These are phyloP conservation scores for Wickerhamiella bombiphila DNA, from an alignment of 805 yeast species.

Conservation along the genomic window DNA sequence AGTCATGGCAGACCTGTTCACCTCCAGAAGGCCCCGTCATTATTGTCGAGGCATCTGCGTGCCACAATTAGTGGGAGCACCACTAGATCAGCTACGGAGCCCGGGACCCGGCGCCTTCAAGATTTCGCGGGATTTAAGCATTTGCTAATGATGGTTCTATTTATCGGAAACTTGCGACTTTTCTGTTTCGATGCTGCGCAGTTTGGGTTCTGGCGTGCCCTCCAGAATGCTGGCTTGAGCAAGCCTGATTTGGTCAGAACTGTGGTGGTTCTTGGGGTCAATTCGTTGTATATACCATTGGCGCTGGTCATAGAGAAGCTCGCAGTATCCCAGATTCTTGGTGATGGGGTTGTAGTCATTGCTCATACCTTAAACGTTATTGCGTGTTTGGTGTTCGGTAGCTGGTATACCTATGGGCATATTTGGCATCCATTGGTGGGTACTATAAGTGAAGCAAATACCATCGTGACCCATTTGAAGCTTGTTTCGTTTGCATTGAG, in stretches of 20 bases:
- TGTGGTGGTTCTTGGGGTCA: conserved; percentile 18
- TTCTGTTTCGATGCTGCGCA: conserved; percentile 26
- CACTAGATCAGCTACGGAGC: not conserved
- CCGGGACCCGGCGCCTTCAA: conserved; percentile 5
- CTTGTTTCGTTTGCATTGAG: conserved; percentile 31
- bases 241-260: conserved; percentile 21
- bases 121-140: conserved; percentile 27
- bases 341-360: not conserved
- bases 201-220: conserved; percentile 25
- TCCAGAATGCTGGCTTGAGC: conserved; percentile 22
- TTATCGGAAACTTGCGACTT: conserved; percentile 28
- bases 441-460: conserved; percentile 28
- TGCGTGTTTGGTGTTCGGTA: conserved; percentile 8
- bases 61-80: too few relatives aligned
- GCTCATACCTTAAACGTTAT: conserved; percentile 24
- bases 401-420: conserved; percentile 17
- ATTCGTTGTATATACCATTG: conserved; percentile 25
- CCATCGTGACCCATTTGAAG: conserved; percentile 29
- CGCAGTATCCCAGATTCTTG: conserved; percentile 15
- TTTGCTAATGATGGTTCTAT: conserved; percentile 26
- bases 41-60: conserved; percentile 10
- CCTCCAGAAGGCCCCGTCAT: conserved; percentile 11
- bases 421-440: conserved; percentile 32
- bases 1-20: conserved; percentile 16
- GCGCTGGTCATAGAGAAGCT: conserved; percentile 26